Base-by-base conservation (phyloP, 2,329 filamentous ascomycete genomes). In the Canariomyces notabilis region DNA sequence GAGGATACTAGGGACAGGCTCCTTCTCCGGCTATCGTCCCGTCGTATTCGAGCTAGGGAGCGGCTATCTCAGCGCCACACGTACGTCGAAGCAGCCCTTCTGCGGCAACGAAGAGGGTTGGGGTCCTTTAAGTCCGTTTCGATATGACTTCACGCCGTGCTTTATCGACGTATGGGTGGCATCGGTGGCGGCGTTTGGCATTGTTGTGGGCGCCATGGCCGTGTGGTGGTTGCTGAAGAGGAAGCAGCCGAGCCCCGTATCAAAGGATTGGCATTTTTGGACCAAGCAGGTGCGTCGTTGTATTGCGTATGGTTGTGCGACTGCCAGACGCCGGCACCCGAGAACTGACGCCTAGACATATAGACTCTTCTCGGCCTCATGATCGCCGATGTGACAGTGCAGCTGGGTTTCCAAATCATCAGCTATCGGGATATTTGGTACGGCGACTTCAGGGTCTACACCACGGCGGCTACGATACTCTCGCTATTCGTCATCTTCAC, bases 71-170 rank as follows among this genome's bases (percentile, higher is more conserved):
- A 74, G 66, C 50, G 68, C 74, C n/a, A 66, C 68, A 22, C 58
- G 64, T 45, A 51, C 65, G 22, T 71, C 72, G 60, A 69, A 70
- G 55, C 86, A 94, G 64, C 82, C 87, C 48, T 73, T 96, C 66
- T 97, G 91, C 70, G 81, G 85, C 65, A 93, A 95, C 68, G 73
- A 76, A 44, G 91, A 97, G 68, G 94, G 93, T 60, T 98, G 93
- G 93, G 94, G 94, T 1, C 93, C 93, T 18, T 64, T 98, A 63
- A 96, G 89, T 67, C 82, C 83, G 29, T 75, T 82, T 56, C 79
- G 91, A 65, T 96, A 89, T 67, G 93, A 98, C 70, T 89, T 98
- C 61, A 97, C 93, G 14, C 91, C 93, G 33, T 98, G 93, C 72
- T 98, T 98, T 64, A 82, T 97, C 59, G 94, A 98, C 64, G 80